Base-by-base conservation (phyloP, 441 rosid species). In the Arabidopsis hybrid region DNA sequence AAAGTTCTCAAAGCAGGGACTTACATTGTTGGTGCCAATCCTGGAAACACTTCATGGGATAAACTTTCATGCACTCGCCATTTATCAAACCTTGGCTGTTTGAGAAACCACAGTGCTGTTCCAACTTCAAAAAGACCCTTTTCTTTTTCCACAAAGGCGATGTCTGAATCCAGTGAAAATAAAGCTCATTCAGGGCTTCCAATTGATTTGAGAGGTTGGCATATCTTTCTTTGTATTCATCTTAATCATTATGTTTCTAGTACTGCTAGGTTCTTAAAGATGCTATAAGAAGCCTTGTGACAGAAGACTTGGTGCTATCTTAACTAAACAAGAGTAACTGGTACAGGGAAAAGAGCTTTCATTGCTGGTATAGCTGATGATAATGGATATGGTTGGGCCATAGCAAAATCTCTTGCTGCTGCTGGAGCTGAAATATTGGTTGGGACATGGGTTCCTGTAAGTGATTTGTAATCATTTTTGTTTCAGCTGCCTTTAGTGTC, bases 361-460 rank as follows among this genome's bases (percentile, higher is more conserved):
- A 86, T 95, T 79, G 99, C 99, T 71, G 99, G 98, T 75, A 82
- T 95, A 60, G 99, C 99, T 52, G 99, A 95, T 85, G 97, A 92
- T 69, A 88, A 95, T 71, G 99, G 99, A 55, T 95, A 92, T 60
- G 99, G 99, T 69, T 95, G 99, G 99, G 99, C 99, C 14, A 91
- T 95, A 47, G 97, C 99, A 8, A 92, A 95, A 77, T 87, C 99
- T 77, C 99, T 95, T 79, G 99, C 98, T 46, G 93, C 97, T 79
- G 93, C 99, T 51, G 99, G 99, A 49, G 98, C 99, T 67, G 98
- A 95, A 83, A 95, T 92, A 55, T 77, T 95, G 58, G 87, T 95
- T 50, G 99, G 98, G 42, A 95, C 99, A 55, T 95, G 99, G 98
- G 98, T 95, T 63, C 99, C 99, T 71, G 99, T 95, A 83, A 70